Percentiles rank a stretch among this genome's conserved stretches.
These are phyloP conservation scores for Lantana camara DNA, from an alignment of 257 asterid species.

Conservation along the genomic window DNA sequence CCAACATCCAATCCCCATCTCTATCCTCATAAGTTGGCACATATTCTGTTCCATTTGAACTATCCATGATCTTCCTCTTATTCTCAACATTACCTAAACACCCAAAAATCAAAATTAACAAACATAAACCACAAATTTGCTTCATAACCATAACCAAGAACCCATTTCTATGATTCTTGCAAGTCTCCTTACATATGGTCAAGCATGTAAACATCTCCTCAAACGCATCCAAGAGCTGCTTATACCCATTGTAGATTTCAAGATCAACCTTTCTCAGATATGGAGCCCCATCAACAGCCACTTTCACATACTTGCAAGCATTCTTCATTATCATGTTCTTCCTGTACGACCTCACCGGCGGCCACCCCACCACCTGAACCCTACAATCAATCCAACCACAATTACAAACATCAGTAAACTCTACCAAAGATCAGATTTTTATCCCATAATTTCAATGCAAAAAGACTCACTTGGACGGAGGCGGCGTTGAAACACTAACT, in stretches of 20 bases:
- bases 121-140: neutral
- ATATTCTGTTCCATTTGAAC: constrained; percentile 60
- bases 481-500: constrained; percentile 31
- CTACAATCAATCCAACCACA: constrained; percentile 26
- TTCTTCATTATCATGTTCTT: constrained; percentile 46
- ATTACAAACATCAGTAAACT: too few species aligned
- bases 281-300: constrained; percentile 85
- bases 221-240: constrained; percentile 56
- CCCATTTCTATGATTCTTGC: neutral
- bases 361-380: constrained; percentile 83
- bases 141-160: neutral
- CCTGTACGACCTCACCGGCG: constrained; percentile 67
- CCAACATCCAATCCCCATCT: constrained; percentile 93
- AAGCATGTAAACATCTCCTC: constrained; percentile 68
- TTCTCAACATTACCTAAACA: constrained; percentile 50
- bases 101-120: neutral
- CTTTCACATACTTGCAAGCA: constrained; percentile 68
- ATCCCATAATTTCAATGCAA: too few species aligned
- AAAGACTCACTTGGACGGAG: constrained; percentile 53
- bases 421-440: too few species aligned
- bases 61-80: constrained; percentile 58
- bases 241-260: constrained; percentile 51
- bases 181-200: constrained; percentile 50
- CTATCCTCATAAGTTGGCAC: constrained; percentile 84
- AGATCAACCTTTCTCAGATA: constrained; percentile 75